Evolutionary conservation across 371 early-diverging fungal genomes (phyloP), one percentile per base, ranked within the genome.

Genomic region (Circinella umbellata): DNA sequence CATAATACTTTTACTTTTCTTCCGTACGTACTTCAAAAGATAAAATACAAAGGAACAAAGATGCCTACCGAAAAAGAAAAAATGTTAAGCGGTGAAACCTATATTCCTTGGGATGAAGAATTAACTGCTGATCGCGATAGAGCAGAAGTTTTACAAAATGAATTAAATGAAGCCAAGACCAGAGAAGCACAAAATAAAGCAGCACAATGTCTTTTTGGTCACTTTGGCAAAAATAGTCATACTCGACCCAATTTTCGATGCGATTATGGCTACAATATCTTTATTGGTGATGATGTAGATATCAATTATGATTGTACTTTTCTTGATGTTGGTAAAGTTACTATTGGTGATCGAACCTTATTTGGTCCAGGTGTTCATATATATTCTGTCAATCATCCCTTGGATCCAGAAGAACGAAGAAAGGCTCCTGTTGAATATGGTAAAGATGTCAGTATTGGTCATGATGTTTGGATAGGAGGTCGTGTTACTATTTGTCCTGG

Each of bases 51-150:
- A 9, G 15, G 3, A 14, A 51, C 8, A 51, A 51, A 8, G 0
- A 51, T 51, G 51, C 51, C 51, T 15, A 51, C 51, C 51, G 51
- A 51, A 51, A 51, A 51, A n/a, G 51, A 51, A n/a, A 51, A 51
- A n/a, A 51, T 51, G 51, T 15, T 51, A 13, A 5, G 14, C 3
- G 15, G 15, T 51, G 51, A 51, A 14, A 14, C 4, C 5, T 51
- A 51, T 51, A 4, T 51, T 15, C 14, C 51, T 17, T 51, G n/a
- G 17, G 15, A 51, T n/a, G 17, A n/a, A 51, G 51, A 51, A 51
- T n/a, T 51, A 5, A 51, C 51, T n/a, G 17, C 14, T 17, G 51
- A 51, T n/a, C 51, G 51, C 15, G 51, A 51, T 15, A 51, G 15
- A 3, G 51, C 51, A 51, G 51, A 8, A 14, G 5, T 51, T 5